phyloP scores from a whole-genome alignment of 176 grass and related monocot genomes.

The Luzula sylvatica region DNA sequence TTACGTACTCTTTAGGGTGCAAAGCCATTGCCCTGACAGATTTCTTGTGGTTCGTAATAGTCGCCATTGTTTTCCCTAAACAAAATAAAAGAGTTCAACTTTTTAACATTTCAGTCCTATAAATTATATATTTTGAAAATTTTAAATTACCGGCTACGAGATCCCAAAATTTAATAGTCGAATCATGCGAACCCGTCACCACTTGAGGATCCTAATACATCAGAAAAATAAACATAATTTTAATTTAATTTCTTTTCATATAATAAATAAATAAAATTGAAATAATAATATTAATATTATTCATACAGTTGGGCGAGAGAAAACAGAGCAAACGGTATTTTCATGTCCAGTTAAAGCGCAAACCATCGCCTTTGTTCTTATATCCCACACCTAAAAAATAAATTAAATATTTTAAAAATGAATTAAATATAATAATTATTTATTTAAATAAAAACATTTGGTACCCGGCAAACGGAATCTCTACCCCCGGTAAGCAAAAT shows the following conservation, averaged over 20 bases:
- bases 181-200: conserved; percentile 95
- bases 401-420: background rate
- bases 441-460: conserved; percentile 8
- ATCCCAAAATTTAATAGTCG: conserved; percentile 97
- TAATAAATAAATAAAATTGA: background rate
- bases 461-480: conserved; percentile 99
- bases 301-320: conserved; percentile 85
- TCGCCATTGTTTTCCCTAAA: conserved; percentile 88
- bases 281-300: conserved; percentile 4
- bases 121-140: background rate
- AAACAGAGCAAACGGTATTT: conserved; percentile 96
- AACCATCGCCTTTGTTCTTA: conserved; percentile 90
- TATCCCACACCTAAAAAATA: conserved; percentile 79
- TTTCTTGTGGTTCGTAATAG: conserved; percentile 96
- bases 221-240: background rate
- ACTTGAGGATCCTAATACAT: conserved; percentile 84
- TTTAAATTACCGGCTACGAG: conserved; percentile 75
- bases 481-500: conserved; percentile 77
- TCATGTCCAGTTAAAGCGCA: conserved; percentile 95
- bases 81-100: background rate
- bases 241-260: background rate
- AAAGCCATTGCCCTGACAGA: conserved; percentile 87
- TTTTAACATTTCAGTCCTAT: conserved; percentile 17
- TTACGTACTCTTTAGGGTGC: conserved; percentile 80
- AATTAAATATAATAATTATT: background rate